Percentiles rank a stretch among this genome's conserved stretches.
phyloP scores from a whole-genome alignment of 768 basidiomycete species.

The Cyclocybe aegerita region DNA sequence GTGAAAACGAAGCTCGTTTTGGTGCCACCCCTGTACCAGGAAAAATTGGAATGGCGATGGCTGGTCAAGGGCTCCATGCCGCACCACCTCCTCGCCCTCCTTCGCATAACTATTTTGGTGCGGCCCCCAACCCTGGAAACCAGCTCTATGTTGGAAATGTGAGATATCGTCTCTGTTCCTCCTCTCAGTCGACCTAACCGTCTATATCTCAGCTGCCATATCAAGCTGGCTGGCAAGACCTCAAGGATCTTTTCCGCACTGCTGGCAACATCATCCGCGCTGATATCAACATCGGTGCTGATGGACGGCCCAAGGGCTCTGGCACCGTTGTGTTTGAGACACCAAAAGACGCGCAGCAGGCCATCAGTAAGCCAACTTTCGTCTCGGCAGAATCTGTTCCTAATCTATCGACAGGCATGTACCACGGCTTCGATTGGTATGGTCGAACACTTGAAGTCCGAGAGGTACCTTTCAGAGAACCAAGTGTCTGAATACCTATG shows the following conservation, averaged over 20 bases:
- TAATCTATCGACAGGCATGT: slow-evolving; percentile 66
- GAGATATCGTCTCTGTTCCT: slow-evolving; percentile 21
- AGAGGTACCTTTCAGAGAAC: slow-evolving; percentile 54
- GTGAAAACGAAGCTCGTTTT: slow-evolving; percentile 94
- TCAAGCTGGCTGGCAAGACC: slow-evolving; percentile 98
- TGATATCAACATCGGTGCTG: slow-evolving; percentile 91
- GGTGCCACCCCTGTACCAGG: slow-evolving; percentile 95
- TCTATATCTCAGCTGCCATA: slow-evolving; percentile 71
- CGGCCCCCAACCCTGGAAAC: slow-evolving; percentile 72
- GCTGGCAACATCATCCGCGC: slow-evolving; percentile 95
- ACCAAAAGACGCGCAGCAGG: slow-evolving; percentile 85
- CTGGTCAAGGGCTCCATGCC: slow-evolving; percentile 81
- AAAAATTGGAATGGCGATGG: slow-evolving; percentile 95
- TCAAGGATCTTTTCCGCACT: slow-evolving; percentile 95
- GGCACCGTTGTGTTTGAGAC: slow-evolving; percentile 98
- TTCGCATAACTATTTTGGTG: slow-evolving; percentile 72
- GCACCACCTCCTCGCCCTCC: slow-evolving; percentile 82
- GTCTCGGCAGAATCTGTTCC: not conserved
- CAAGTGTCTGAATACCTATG: not conserved
- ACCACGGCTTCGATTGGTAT: slow-evolving; percentile 97
- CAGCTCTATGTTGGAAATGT: slow-evolving; percentile 94
- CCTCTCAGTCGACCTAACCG: not conserved
- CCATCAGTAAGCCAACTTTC: slow-evolving; percentile 71
- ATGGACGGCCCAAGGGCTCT: slow-evolving; percentile 93
- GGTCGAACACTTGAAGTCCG: slow-evolving; percentile 94